Evolutionary conservation across 129 eudicot species (phyloP).

Genomic region (Heracleum sosnowskyi): DNA sequence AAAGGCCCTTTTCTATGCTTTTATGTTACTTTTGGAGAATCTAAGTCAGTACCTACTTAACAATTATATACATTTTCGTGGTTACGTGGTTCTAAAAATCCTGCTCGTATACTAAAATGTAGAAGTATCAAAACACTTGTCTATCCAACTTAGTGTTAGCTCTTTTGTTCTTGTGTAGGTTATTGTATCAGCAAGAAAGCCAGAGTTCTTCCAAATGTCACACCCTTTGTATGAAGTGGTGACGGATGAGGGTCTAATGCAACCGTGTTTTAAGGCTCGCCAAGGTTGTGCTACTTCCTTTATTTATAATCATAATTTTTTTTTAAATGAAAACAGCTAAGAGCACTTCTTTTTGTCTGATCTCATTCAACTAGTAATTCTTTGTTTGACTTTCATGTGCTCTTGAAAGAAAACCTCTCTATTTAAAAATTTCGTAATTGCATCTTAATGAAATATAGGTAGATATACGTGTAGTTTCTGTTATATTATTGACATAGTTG

Average conservation of each 20-base stretch:
- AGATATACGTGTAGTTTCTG: background rate
- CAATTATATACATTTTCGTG: background rate
- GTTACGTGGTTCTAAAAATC: background rate
- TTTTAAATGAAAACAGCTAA: background rate
- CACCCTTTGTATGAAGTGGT: constrained; percentile 97
- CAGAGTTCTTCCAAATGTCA: constrained; percentile 93
- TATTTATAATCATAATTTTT: background rate
- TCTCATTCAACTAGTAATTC: background rate
- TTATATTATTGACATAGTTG: background rate
- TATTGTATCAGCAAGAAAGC: constrained; percentile 94
- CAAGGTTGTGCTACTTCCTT: constrained; percentile 41
- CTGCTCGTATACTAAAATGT: background rate
- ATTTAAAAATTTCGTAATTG: background rate
- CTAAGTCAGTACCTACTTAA: background rate
- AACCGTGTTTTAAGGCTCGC: constrained; percentile 80
- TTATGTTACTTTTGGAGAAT: background rate
- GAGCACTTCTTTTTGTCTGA: background rate
- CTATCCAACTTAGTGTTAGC: constrained; percentile 4
- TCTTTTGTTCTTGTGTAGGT: constrained; percentile 41
- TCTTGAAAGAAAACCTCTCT: background rate
- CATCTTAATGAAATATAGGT: background rate
- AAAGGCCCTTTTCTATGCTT: background rate
- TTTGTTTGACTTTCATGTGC: background rate
- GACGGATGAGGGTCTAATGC: constrained; percentile 90
- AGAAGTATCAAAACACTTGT: background rate